Evolutionary conservation across 345 rosid genomes (phyloP).

Genomic region (thale cress (Arabidopsis thaliana)): DNA sequence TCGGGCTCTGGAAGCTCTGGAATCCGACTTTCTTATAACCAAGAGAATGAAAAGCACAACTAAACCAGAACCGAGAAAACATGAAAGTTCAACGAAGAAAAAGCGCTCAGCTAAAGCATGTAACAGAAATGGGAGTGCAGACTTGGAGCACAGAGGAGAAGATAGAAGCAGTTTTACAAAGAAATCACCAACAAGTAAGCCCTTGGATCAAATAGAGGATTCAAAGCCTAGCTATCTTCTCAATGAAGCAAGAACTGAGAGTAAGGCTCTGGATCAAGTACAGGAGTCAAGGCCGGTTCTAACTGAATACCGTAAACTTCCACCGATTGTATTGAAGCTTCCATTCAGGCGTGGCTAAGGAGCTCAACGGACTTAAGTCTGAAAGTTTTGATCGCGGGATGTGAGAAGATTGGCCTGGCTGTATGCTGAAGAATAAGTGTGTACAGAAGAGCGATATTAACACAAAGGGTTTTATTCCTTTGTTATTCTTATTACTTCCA

Average conservation of each 20-base stretch:
- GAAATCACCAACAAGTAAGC: constrained; percentile 29
- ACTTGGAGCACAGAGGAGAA: constrained; percentile 31
- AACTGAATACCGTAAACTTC: constrained; percentile 37
- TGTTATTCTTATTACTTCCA: neutral
- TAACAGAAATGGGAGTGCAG: constrained; percentile 29
- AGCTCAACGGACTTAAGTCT: constrained; percentile 28
- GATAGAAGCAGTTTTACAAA: constrained; percentile 15
- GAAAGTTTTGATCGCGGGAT: constrained; percentile 2
- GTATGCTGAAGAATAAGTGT: constrained; percentile 36
- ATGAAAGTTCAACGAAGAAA: constrained; percentile 39
- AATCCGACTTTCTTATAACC: constrained; percentile 53
- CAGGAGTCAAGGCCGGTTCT: constrained; percentile 24
- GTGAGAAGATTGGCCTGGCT: constrained; percentile 18
- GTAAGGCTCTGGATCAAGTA: constrained; percentile 14
- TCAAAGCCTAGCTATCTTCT: constrained; percentile 29
- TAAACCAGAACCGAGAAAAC: constrained; percentile 38
- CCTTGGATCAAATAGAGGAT: constrained; percentile 42
- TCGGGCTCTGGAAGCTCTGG: constrained; percentile 75
- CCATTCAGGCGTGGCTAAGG: constrained; percentile 36
- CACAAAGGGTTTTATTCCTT: constrained; percentile 3
- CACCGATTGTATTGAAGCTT: constrained; percentile 44
- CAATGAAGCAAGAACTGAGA: constrained; percentile 37
- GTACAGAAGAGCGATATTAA: constrained; percentile 26
- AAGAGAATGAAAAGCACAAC: constrained; percentile 44
- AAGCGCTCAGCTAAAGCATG: constrained; percentile 34